Evolutionary conservation across 768 basidiomycete species (phyloP).

Genomic region (Lyophyllum decastes): DNA sequence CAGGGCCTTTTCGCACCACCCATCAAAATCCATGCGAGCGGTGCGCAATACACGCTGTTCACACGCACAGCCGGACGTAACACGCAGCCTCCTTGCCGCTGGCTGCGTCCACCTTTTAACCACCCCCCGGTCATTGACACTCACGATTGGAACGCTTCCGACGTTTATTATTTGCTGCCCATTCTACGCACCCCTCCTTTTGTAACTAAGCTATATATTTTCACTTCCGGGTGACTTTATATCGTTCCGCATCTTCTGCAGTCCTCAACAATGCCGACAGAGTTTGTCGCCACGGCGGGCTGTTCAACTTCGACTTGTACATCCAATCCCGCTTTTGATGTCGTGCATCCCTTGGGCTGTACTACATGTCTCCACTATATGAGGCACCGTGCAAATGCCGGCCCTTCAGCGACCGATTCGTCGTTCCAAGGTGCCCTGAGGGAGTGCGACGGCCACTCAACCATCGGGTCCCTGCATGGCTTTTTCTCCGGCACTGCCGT

Average conservation of each 20-base stretch:
- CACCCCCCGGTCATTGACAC: neutral
- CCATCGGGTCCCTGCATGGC: constrained; percentile 14
- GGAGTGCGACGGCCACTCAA: constrained; percentile 11
- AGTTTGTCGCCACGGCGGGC: neutral
- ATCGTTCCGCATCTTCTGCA: neutral
- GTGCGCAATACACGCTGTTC: neutral
- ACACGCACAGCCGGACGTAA: neutral
- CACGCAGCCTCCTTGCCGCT: neutral
- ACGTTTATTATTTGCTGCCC: neutral
- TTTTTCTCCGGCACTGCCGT: constrained; percentile 16
- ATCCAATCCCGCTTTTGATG: constrained; percentile 15
- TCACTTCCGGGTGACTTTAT: constrained; percentile 1
- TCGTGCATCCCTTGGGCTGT: constrained; percentile 17
- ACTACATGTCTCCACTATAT: constrained; percentile 14
- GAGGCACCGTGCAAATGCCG: constrained; percentile 15
- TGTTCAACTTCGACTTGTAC: constrained; percentile 9
- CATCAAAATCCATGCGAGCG: neutral
- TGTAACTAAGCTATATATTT: neutral
- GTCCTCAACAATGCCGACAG: neutral
- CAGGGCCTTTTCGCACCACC: neutral
- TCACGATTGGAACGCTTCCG: neutral
- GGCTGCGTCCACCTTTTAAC: neutral
- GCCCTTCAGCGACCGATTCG: constrained; percentile 2
- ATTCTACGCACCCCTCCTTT: neutral
- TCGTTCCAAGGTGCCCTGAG: constrained; percentile 15